phyloP scores from a whole-genome alignment of 768 basidiomycete genomes.

The Podaxis sp. region DNA sequence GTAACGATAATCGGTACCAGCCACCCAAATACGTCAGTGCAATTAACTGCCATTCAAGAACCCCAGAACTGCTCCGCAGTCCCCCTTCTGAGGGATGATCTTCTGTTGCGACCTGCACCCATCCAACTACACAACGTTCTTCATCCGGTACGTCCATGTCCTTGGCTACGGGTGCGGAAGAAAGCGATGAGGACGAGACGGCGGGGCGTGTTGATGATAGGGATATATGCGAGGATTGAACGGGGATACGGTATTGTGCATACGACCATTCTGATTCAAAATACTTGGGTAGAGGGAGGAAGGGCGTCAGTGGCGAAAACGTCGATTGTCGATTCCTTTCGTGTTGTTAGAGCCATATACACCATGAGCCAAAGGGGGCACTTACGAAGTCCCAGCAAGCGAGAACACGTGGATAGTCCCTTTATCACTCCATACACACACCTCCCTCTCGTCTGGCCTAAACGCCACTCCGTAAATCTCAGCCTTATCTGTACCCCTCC shows the following conservation, averaged over 20 bases:
- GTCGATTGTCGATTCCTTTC: constrained; percentile 80
- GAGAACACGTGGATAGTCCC: constrained; percentile 91
- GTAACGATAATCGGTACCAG: constrained; percentile 83
- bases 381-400: constrained; percentile 66
- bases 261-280: constrained; percentile 98
- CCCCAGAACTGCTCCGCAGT: constrained; percentile 18
- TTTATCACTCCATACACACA: constrained; percentile 94
- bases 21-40: constrained; percentile 88
- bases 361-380: constrained; percentile 14
- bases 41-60: constrained; percentile 67
- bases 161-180: constrained; percentile 31
- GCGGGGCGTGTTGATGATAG: constrained; percentile 47
- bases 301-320: constrained; percentile 74
- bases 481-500: constrained; percentile 86
- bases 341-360: constrained; percentile 1
- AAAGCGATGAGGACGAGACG: constrained; percentile 32
- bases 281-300: constrained; percentile 82
- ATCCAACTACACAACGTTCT: constrained; percentile 84
- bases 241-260: constrained; percentile 85
- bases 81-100: constrained; percentile 16
- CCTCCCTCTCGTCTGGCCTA: constrained; percentile 77
- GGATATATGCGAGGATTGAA: constrained; percentile 79
- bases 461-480: constrained; percentile 90
- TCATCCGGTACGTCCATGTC: constrained; percentile 63
- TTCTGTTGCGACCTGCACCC: constrained; percentile 59